These are phyloP conservation scores for Hevea brasiliensis DNA, from an alignment of 345 rosid species.

Conservation along the genomic window DNA sequence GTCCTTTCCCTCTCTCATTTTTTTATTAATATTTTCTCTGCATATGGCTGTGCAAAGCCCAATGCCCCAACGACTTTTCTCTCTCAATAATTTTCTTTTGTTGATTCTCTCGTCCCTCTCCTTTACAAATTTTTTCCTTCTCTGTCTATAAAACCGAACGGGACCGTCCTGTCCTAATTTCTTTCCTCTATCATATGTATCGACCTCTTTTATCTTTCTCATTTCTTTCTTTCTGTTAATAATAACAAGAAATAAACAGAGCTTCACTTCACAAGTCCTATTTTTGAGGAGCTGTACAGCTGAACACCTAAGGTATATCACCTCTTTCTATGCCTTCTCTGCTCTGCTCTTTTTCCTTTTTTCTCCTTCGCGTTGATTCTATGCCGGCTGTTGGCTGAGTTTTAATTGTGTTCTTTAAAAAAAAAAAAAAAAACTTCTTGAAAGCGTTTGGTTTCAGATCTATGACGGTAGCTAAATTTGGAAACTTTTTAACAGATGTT, in stretches of 20 bases:
- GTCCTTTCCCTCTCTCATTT: conserved; percentile 17
- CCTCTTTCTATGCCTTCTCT: background rate
- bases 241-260: background rate
- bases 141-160: conserved; percentile 34
- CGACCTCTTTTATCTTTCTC: background rate
- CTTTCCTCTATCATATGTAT: background rate
- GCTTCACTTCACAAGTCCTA: background rate
- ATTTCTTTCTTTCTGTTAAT: background rate
- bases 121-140: background rate
- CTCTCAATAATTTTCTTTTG: conserved; percentile 7
- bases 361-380: background rate
- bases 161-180: background rate
- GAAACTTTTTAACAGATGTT: background rate
- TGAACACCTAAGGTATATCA: conserved; percentile 23
- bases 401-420: too few species aligned
- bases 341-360: too few species aligned
- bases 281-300: conserved; percentile 27
- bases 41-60: conserved; percentile 4
- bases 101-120: conserved; percentile 23
- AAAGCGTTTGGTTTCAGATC: background rate
- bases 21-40: background rate
- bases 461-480: background rate
- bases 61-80: background rate
- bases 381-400: too few species aligned
- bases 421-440: background rate